Conservation (phyloP, 805 yeast species). For the Ascoidea asiatica region DNA sequence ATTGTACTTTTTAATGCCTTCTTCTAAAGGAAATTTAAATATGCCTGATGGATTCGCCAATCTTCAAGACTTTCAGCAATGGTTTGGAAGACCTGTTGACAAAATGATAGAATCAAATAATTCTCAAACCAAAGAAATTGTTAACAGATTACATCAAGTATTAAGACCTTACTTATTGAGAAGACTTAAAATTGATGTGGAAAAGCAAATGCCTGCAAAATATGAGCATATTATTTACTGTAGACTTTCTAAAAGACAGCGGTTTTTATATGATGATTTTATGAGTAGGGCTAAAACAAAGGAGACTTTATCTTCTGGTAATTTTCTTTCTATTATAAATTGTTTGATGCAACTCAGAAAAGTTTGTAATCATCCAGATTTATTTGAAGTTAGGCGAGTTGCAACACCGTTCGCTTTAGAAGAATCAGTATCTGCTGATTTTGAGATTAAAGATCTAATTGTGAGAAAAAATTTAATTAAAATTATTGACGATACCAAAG, state of each 20-base stretch:
- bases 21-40: slow-evolving; percentile 51
- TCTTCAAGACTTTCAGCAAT: slow-evolving; percentile 87
- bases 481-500: slow-evolving; percentile 15
- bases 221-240: slow-evolving; percentile 92
- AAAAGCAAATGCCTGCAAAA: slow-evolving; percentile 97
- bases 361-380: slow-evolving; percentile 92
- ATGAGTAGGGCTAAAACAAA: slow-evolving; percentile 94
- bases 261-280: slow-evolving; percentile 88
- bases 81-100: slow-evolving; percentile 98
- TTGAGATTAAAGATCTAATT: slow-evolving; percentile 25
- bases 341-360: slow-evolving; percentile 96
- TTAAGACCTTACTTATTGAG: slow-evolving; percentile 84
- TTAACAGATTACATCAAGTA: slow-evolving; percentile 82
- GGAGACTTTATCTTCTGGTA: slow-evolving; percentile 88
- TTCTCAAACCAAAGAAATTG: slow-evolving; percentile 73
- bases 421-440: slow-evolving; percentile 43
- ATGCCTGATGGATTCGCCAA: slow-evolving; percentile 97
- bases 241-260: slow-evolving; percentile 81
- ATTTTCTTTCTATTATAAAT: slow-evolving; percentile 86
- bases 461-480: slow-evolving; percentile 21
- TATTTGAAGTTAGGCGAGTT: slow-evolving; percentile 92
- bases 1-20: slow-evolving; percentile 91
- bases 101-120: slow-evolving; percentile 73
- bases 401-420: slow-evolving; percentile 77
- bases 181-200: slow-evolving; percentile 91